These are phyloP conservation scores for Carnegiea gigantea DNA, from an alignment of 179 eudicot species.

Conservation along the genomic window DNA sequence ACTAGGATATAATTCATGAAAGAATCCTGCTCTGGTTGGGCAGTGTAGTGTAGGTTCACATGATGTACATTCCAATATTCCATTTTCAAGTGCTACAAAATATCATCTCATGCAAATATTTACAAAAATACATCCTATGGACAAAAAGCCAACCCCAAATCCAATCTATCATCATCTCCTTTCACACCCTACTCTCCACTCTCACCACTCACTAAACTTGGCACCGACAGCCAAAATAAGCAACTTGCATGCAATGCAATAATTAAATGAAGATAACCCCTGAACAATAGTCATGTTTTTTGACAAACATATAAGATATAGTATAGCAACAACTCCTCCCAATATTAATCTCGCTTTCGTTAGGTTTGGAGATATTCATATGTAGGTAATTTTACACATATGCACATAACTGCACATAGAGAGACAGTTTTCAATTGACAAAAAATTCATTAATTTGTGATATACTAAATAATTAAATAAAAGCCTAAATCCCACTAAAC, in stretches of 20 bases:
- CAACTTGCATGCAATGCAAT: not conserved
- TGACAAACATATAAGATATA: not conserved
- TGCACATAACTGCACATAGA: too few species aligned
- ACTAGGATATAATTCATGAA: not conserved
- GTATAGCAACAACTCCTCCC: too few species aligned
- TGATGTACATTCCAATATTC: conserved; percentile 1
- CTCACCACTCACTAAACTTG: not conserved
- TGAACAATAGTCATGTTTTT: not conserved
- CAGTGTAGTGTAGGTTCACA: not conserved
- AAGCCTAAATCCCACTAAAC: not conserved
- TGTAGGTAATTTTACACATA: too few species aligned
- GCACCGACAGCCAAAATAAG: not conserved
- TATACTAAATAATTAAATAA: not conserved
- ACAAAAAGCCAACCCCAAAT: conserved; percentile 2
- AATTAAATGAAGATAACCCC: not conserved
- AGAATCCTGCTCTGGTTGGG: not conserved
- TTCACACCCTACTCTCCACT: not conserved
- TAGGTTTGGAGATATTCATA: too few species aligned
- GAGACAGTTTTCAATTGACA: too few species aligned
- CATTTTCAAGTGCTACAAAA: not conserved
- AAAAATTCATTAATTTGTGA: not conserved
- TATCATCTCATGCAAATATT: not conserved
- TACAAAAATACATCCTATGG: not conserved
- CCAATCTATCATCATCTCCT: not conserved
- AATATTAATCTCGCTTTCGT: too few species aligned